phyloP scores from a whole-genome alignment of 257 asterid genomes.

The Dorcoceras hygrometricum region DNA sequence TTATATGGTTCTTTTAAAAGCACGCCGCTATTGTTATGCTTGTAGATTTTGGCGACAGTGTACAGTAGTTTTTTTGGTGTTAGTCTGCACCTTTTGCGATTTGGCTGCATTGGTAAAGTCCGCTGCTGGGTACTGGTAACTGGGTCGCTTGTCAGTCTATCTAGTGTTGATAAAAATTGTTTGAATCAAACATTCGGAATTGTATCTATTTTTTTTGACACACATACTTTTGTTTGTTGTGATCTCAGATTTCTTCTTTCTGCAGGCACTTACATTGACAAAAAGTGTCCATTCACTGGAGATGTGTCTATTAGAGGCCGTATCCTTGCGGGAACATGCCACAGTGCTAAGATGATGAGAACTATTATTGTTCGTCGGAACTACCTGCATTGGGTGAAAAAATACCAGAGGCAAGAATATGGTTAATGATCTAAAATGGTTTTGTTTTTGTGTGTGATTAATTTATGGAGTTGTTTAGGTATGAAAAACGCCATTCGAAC shows the following conservation, averaged over 20 bases:
- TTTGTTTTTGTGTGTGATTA: background rate
- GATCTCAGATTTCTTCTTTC: background rate
- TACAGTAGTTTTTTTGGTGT: background rate
- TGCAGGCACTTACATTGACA: slow-evolving; percentile 71
- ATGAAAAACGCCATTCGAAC: slow-evolving; percentile 83
- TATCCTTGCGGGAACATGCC: slow-evolving; percentile 79
- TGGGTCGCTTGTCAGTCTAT: background rate
- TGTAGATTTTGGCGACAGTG: background rate
- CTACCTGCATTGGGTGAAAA: slow-evolving; percentile 76
- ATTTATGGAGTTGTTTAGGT: slow-evolving; percentile 31
- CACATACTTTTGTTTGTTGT: background rate
- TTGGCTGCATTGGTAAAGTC: background rate
- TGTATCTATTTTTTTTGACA: no score
- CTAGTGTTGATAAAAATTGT: background rate
- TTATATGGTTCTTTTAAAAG: no score
- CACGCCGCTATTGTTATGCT: background rate
- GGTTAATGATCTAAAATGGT: background rate
- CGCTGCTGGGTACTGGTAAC: no score
- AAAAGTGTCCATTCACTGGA: slow-evolving; percentile 83
- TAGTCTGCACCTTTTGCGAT: background rate
- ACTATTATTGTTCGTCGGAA: slow-evolving; percentile 71
- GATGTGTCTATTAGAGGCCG: slow-evolving; percentile 83
- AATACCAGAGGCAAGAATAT: slow-evolving; percentile 55
- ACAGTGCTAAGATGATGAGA: slow-evolving; percentile 84
- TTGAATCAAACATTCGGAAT: background rate